Evolutionary conservation across 371 early-diverging fungal genomes (phyloP), one percentile per base, ranked within the genome.

Genomic region (Haplosporangium sp.): DNA sequence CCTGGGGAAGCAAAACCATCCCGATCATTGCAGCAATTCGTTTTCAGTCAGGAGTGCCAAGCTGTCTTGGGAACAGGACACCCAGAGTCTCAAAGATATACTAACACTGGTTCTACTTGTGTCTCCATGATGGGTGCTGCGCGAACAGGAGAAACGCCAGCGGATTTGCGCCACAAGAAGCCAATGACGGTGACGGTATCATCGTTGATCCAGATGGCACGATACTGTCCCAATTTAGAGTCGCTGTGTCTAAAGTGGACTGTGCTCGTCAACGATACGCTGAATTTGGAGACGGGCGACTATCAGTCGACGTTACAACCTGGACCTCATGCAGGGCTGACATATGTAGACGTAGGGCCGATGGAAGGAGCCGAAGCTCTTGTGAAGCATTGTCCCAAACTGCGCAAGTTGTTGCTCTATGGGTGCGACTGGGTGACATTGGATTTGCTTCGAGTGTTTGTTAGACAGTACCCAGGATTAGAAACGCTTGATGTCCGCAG

Each of bases 391-490:
- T 91, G 91, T 46, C 67, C 61, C n/a, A 69, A 82, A 5, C 70
- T 91, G 5, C 58, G 73, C 38, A 65, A 81, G 45, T 64, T 91
- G 52, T 83, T 77, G 58, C 75, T 90, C 53, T 82, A 84, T 37
- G 83, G 86, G 1, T 88, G 89, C 55, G 87, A 88, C 18, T 89
- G 89, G 89, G 85, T 89, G 7, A 88, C 89, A 0, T 81, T 84
- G 1, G 83, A 81, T 11, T 73, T 84, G 7, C 81, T 89, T 14
- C 83, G 84, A 80, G 48, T 74, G 47, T 85, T 86, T 81, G 81
- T 73, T 1, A 63, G 70, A 14, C 57, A 81, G 47, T 86, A 86
- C 58, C 81, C 70, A 11, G 74, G 59, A n/a, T 53, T 89, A 0
- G 71, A 73, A 20, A 69, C 63, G 21, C 46, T 89, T 16, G 89